Percentiles rank a stretch among this genome's conserved stretches.
These are phyloP conservation scores for Hemileccinum impolitum DNA, from an alignment of 768 basidiomycete species.

Conservation along the genomic window DNA sequence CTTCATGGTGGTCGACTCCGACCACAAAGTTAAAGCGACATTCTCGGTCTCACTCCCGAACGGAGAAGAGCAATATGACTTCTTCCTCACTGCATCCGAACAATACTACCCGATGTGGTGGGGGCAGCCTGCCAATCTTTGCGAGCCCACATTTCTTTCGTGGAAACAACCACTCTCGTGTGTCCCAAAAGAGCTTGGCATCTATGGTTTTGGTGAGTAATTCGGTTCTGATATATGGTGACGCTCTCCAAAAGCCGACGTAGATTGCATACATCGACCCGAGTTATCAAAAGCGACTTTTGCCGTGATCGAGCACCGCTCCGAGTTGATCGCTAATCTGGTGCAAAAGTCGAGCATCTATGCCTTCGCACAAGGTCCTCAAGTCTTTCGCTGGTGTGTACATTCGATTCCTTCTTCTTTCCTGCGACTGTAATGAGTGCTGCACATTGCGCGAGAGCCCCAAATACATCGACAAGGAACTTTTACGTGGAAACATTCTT, in stretches of 20 bases:
- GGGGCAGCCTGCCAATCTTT: conserved; percentile 29
- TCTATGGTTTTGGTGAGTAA: conserved; percentile 21
- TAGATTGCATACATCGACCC: conserved; percentile 29
- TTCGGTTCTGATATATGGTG: not conserved
- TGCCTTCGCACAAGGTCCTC: conserved; percentile 23
- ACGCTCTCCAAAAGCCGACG: not conserved
- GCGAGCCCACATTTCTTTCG: conserved; percentile 27
- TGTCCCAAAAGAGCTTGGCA: conserved; percentile 20
- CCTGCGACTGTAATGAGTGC: too few relatives aligned
- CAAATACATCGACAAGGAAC: too few relatives aligned
- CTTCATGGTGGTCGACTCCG: conserved; percentile 36
- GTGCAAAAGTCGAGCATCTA: conserved; percentile 20
- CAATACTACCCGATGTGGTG: conserved; percentile 24
- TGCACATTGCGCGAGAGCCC: too few relatives aligned
- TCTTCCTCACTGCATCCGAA: conserved; percentile 23
- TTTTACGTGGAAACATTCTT: too few relatives aligned
- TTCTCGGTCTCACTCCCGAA: conserved; percentile 24
- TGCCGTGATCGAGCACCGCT: conserved; percentile 23
- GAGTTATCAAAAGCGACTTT: conserved; percentile 24
- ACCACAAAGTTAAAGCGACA: conserved; percentile 14
- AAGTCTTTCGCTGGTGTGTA: conserved; percentile 28
- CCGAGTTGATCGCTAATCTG: conserved; percentile 20
- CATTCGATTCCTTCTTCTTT: conserved; percentile 29
- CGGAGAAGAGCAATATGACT: conserved; percentile 25
- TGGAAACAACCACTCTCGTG: conserved; percentile 25